Base-by-base conservation (phyloP, 208 protist genomes). In the Crithidia acanthocephali region DNA sequence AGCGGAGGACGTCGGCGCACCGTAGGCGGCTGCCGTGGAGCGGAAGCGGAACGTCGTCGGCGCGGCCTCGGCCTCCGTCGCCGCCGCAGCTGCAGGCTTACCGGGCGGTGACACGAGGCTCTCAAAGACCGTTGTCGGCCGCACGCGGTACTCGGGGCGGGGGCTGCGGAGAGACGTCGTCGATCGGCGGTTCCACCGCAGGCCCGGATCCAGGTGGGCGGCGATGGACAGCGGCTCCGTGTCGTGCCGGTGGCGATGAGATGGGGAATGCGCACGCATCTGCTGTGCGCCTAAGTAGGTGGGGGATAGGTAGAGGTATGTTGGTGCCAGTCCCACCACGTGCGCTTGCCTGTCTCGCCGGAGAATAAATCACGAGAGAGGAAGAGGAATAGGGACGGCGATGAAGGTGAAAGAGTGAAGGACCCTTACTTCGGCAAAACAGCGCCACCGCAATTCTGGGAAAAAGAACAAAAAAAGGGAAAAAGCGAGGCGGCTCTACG, bases 11-110 rank as follows among this genome's bases (percentile, higher is more conserved):
- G 48, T 32, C 22, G 58, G 18, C 28, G 35, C 11, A 30, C 48
- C 72, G 32, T 61, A 61, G 28, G 58, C 53, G 20, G 66, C 45
- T 16, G 68, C 20, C n/a, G 68, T 63, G 45, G 63, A 33, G 55
- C 62, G 57, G 16, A 59, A 33, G 22, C 48, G 68, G 1, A 32
- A 65, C 22, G 68, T 3, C 23, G 8, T 23, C 58, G 13, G 0
- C 27, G 55, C 44, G 3, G 9, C 59, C 9, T 22, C 59, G 2
- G 30, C 60, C 22, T 2, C 48, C 0, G 35, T 16, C 25, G 2
- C 44, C 4, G 13, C 44, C 13, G 44, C 44, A 48, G 16, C 44
- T n/a, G 44, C 44, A n/a, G 44, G 44, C 44, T 62, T 40, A 18
- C 56, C 51, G 13, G 45, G 13, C 10, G 40, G n/a, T 0, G 50